These are phyloP conservation scores for Cystobasidium sp. DNA, from an alignment of 1,284 basidiomycete species.

Conservation along the genomic window DNA sequence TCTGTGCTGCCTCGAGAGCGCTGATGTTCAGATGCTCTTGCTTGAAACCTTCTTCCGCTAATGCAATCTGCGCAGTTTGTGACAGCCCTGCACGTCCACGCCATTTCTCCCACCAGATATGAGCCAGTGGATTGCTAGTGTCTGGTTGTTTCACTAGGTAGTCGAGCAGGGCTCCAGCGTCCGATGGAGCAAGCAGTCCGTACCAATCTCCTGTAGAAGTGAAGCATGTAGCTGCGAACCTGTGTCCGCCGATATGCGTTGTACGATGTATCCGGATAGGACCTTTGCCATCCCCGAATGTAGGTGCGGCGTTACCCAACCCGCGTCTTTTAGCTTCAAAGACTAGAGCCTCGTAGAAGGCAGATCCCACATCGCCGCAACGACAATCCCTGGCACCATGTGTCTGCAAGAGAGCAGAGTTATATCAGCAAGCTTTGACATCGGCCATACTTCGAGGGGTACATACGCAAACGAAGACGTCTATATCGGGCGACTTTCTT, in stretches of 20 bases:
- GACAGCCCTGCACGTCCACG: slow-evolving; percentile 56
- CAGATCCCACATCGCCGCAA: slow-evolving; percentile 56
- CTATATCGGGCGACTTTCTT: background rate
- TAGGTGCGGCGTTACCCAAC: slow-evolving; percentile 40
- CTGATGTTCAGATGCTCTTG: slow-evolving; percentile 8
- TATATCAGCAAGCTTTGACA: background rate
- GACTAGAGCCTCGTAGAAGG: slow-evolving; percentile 52
- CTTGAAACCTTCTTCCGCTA: slow-evolving; percentile 48
- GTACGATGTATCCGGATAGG: slow-evolving; percentile 30
- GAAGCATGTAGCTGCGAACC: slow-evolving; percentile 42
- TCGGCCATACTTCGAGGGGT: too few species aligned
- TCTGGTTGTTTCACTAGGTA: slow-evolving; percentile 47
- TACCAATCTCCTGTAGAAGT: slow-evolving; percentile 47
- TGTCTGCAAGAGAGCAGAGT: slow-evolving; percentile 43
- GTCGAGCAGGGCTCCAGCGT: slow-evolving; percentile 54
- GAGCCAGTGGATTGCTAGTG: slow-evolving; percentile 1
- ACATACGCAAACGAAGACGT: slow-evolving; percentile 37
- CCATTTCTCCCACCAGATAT: slow-evolving; percentile 49
- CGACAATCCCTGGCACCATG: slow-evolving; percentile 57
- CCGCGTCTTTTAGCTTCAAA: slow-evolving; percentile 50
- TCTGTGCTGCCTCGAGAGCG: slow-evolving; percentile 21
- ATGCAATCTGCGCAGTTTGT: slow-evolving; percentile 51
- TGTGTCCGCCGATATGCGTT: slow-evolving; percentile 44
- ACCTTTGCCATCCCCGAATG: slow-evolving; percentile 27
- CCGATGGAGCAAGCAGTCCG: slow-evolving; percentile 50